Evolutionary conservation across 225 moss, liverwort and hornwort genomes (phyloP).

Genomic region (Bryum argenteum): DNA sequence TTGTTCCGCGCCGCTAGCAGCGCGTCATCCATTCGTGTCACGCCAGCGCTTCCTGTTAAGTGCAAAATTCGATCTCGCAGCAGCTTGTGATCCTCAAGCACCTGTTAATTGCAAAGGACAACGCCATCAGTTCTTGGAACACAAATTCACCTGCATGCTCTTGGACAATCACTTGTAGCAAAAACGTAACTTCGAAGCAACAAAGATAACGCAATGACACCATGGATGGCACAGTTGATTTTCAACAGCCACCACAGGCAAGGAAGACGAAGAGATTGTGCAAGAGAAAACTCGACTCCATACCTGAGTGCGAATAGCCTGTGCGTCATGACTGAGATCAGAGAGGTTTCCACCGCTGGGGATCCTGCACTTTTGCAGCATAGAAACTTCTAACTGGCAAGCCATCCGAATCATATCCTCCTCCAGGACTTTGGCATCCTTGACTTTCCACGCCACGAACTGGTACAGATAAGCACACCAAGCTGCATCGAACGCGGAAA

Average conservation of each 20-base stretch:
- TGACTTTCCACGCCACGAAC: slow-evolving; percentile 93
- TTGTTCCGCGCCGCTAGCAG: slow-evolving; percentile 66
- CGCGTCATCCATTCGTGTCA: slow-evolving; percentile 86
- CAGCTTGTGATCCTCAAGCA: slow-evolving; percentile 64
- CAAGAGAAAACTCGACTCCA: neutral
- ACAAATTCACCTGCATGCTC: neutral
- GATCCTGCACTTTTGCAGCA: slow-evolving; percentile 81
- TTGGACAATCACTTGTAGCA: neutral
- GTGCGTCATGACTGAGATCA: slow-evolving; percentile 70
- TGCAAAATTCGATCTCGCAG: slow-evolving; percentile 59
- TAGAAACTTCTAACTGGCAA: slow-evolving; percentile 87
- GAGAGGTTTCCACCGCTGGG: slow-evolving; percentile 41
- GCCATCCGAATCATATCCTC: slow-evolving; percentile 89
- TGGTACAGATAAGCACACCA: slow-evolving; percentile 89
- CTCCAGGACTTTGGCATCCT: slow-evolving; percentile 80
- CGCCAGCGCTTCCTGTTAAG: slow-evolving; percentile 76
- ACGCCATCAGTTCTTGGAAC: neutral
- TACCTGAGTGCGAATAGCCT: slow-evolving; percentile 77
- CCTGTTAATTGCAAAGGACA: slow-evolving; percentile 33
- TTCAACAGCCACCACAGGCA: neutral
- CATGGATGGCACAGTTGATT: neutral
- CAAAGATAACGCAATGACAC: neutral
- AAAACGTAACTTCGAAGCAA: neutral
- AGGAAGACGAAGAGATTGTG: neutral
- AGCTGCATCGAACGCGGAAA: slow-evolving; percentile 75